phyloP scores from a whole-genome alignment of 345 rosid genomes.

The Salix viminalis region DNA sequence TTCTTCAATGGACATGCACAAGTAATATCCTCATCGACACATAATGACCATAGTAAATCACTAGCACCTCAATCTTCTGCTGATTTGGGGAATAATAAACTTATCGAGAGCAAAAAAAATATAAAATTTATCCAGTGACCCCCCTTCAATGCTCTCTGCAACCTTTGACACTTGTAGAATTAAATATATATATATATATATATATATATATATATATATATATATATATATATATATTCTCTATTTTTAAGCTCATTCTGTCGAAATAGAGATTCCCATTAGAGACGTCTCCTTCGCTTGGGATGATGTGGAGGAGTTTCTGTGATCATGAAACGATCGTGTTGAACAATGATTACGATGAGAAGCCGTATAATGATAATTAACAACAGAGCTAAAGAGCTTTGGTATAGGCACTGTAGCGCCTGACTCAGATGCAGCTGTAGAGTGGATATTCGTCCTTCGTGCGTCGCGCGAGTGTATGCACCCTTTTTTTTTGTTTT shows the following conservation, averaged over 20 bases:
- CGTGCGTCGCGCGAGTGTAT: no score
- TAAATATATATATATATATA: no score
- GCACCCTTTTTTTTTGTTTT: no score
- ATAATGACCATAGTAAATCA: neutral
- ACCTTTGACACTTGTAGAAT: neutral
- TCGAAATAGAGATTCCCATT: neutral
- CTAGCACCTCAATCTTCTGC: neutral
- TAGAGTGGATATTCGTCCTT: no score
- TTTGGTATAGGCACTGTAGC: no score
- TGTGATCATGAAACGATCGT: neutral
- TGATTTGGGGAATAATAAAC: neutral
- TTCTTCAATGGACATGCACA: neutral
- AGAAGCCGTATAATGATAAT: neutral
- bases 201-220: no score
- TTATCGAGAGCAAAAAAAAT: neutral
- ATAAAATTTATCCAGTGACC: neutral
- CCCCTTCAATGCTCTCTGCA: neutral
- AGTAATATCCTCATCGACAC: neutral
- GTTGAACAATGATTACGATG: neutral
- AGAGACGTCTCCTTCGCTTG: neutral
- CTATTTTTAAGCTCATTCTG: neutral
- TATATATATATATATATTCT: no score
- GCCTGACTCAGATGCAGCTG: no score
- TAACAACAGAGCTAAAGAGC: no score
- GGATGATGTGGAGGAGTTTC: neutral